A percentile compares a stretch with the other conserved stretches of the same genome.
phyloP scores from a whole-genome alignment of 352 stramenopile genomes.

The Phytophthora colocasiae region DNA sequence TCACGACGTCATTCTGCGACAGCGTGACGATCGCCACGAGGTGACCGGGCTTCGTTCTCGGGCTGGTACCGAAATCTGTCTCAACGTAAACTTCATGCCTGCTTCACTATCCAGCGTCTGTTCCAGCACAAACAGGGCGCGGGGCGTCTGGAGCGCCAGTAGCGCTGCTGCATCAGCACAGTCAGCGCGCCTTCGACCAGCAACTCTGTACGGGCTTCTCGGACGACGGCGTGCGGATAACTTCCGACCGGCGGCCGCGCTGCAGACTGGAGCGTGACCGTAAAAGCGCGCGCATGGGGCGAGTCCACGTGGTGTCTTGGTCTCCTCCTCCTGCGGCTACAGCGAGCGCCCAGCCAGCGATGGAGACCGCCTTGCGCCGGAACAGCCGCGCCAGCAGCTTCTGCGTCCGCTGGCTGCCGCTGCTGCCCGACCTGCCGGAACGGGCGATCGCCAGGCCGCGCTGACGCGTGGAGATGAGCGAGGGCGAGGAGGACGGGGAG shows the following conservation, averaged over 20 bases:
- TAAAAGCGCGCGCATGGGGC: slow-evolving; percentile 40
- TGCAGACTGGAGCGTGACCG: slow-evolving; percentile 48
- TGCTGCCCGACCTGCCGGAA: slow-evolving; percentile 4
- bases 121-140: slow-evolving; percentile 66
- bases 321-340: slow-evolving; percentile 51
- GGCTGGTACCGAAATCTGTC: slow-evolving; percentile 57
- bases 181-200: slow-evolving; percentile 64
- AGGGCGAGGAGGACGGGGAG: slow-evolving; percentile 31
- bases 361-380: slow-evolving; percentile 36
- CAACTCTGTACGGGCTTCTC: slow-evolving; percentile 23
- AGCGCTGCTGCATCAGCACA: slow-evolving; percentile 59
- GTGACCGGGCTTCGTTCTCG: slow-evolving; percentile 36
- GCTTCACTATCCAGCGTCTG: slow-evolving; percentile 20
- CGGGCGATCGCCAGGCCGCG: slow-evolving; percentile 7
- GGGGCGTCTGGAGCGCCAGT: slow-evolving; percentile 65
- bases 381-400: slow-evolving; percentile 46
- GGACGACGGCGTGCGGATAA: neutral
- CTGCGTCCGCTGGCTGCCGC: slow-evolving; percentile 19
- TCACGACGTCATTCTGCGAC: slow-evolving; percentile 62
- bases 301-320: slow-evolving; percentile 38
- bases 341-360: slow-evolving; percentile 9
- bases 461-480: slow-evolving; percentile 12
- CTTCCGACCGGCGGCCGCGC: slow-evolving; percentile 19
- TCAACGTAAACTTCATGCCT: slow-evolving; percentile 43
- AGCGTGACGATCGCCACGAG: slow-evolving; percentile 56